Base-by-base conservation (phyloP, 2,329 filamentous ascomycete species). In the Bipolaris gigantea region DNA sequence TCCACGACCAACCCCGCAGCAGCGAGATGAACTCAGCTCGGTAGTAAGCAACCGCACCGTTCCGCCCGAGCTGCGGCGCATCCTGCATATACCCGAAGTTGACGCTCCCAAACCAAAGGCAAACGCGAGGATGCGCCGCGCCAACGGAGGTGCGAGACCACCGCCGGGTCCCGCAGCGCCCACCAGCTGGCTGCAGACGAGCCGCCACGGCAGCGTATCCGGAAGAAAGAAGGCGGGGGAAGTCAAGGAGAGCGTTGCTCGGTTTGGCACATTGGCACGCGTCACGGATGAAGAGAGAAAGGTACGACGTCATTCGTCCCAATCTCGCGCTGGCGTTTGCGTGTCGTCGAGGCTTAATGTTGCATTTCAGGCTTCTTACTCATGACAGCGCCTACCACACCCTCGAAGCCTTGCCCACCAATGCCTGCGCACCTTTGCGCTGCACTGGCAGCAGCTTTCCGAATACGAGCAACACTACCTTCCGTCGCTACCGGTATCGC, bases 401-500 rank as follows among this genome's bases (percentile, higher is more conserved):
- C 41, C 58, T 7, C 59, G 64, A 33, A 82, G 78, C 48, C 71
- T 88, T 7, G 59, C 80, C 41, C 79, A 86, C 68, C 64, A 75
- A 5, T 68, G 79, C 15, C 65, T 87, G 34, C 83, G 81, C 60
- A 75, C 76, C 0, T 79, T 86, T 62, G 83, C 83, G 2, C 62
- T 69, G 21, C 77, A 84, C 21, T 88, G 84, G 84, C 68, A 76
- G 9, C 79, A 80, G 69, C 79, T 87, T 56, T 68, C 81, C 23
- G 77, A 81, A 47, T 84, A 85, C 58, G 83, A 86, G 61, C 79
- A 81, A 50, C 72, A 80, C 16, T 83, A 81, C 45, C 69, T 87
- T 2, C 73, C 76, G 2, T 73, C 79, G 3, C 62, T 87, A 11
- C 82, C 84, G 0, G 69, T 75, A 15, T 75, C 76, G 36, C 62